phyloP scores from a whole-genome alignment of 805 yeast species.

The Wickerhamiella kurtzmanii region DNA sequence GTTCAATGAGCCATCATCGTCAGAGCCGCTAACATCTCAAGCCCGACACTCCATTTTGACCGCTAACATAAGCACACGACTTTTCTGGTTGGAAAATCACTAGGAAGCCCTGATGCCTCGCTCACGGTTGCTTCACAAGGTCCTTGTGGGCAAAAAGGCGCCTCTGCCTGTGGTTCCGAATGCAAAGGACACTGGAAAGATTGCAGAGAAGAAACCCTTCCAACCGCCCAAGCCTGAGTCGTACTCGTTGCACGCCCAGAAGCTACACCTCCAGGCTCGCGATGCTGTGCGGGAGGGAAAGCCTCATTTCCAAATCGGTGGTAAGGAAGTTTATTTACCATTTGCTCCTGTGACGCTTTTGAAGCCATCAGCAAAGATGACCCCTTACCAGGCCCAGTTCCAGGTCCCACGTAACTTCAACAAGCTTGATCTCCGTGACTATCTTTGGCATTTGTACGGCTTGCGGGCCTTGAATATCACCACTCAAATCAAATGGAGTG shows the following conservation, averaged over 20 bases:
- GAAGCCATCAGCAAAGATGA: constrained; percentile 89
- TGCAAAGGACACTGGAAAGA: constrained; percentile 1
- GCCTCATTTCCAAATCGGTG: constrained; percentile 78
- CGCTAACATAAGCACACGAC: neutral
- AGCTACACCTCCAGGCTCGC: constrained; percentile 9
- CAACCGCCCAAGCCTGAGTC: constrained; percentile 12
- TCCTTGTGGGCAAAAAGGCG: constrained; percentile 16
- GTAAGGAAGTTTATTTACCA: constrained; percentile 66
- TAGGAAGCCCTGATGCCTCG: constrained; percentile 16
- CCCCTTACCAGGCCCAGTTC: constrained; percentile 95
- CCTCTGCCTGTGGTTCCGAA: constrained; percentile 17
- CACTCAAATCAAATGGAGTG: constrained; percentile 67
- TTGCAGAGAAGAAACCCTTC: constrained; percentile 8
- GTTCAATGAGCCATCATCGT: too few species aligned
- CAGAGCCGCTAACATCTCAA: too few species aligned
- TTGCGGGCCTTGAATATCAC: constrained; percentile 80
- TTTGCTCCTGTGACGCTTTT: constrained; percentile 66
- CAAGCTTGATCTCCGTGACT: constrained; percentile 88
- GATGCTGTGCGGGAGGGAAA: constrained; percentile 28
- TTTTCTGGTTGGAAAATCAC: neutral
- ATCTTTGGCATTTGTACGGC: constrained; percentile 79
- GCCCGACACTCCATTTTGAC: too few species aligned
- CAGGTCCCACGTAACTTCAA: constrained; percentile 88
- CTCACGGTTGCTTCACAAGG: constrained; percentile 13
- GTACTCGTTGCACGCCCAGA: constrained; percentile 17